Conservation (phyloP, 192 early-diverging fungal species). For the Linnemannia zychae region DNA sequence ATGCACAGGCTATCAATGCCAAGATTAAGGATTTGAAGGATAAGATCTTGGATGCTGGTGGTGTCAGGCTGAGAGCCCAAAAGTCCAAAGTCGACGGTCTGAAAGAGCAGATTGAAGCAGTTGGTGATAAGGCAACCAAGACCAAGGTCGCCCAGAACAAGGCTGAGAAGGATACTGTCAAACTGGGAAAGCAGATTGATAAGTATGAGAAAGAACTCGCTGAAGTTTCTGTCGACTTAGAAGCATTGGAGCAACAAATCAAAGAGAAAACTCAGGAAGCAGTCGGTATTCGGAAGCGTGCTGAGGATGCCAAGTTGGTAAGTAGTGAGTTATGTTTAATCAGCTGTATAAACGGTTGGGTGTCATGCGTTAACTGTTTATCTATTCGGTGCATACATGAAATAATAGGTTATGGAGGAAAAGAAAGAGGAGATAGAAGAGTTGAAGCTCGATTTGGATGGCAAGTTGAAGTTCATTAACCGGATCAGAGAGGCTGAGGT, state of each 20-base stretch:
- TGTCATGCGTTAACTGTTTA: neutral
- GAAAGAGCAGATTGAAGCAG: conserved; percentile 78
- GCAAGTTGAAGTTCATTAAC: conserved; percentile 73
- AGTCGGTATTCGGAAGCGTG: conserved; percentile 54
- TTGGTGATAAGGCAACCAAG: conserved; percentile 80
- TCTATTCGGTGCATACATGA: neutral
- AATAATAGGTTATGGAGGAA: conserved; percentile 69
- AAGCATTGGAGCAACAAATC: conserved; percentile 72
- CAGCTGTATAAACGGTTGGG: neutral
- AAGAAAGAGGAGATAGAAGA: conserved; percentile 75
- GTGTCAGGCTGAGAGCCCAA: conserved; percentile 87
- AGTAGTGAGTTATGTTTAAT: neutral
- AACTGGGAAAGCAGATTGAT: conserved; percentile 73
- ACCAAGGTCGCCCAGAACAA: conserved; percentile 79
- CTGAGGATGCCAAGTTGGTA: conserved; percentile 63
- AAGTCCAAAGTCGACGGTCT: conserved; percentile 88
- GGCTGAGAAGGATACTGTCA: conserved; percentile 80
- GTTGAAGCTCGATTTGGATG: conserved; percentile 78
- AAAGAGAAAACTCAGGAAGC: conserved; percentile 67
- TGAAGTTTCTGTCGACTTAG: conserved; percentile 74
- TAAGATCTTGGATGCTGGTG: conserved; percentile 93
- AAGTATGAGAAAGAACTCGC: conserved; percentile 76
- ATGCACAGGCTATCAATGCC: conserved; percentile 75
- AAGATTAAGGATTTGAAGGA: conserved; percentile 88
- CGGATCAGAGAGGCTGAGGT: conserved; percentile 79